These are phyloP conservation scores for Pontederia crassipes DNA, from an alignment of 176 grass and related monocot species.

Conservation along the genomic window DNA sequence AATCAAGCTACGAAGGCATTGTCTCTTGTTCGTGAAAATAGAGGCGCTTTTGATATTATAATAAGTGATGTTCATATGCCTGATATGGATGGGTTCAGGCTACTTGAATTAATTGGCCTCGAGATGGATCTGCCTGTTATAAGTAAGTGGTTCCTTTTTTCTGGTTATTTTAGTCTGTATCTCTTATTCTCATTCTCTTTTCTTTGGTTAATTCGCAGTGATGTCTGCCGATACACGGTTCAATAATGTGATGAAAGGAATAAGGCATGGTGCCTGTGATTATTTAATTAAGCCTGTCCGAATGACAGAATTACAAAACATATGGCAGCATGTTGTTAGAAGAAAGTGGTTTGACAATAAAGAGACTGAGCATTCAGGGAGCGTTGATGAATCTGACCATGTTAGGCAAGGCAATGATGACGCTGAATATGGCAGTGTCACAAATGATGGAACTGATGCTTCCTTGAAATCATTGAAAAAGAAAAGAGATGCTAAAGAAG, in stretches of 20 bases:
- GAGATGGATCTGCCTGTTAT: constrained; percentile 99
- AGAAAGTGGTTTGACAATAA: constrained; percentile 63
- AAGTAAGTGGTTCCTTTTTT: constrained; percentile 54
- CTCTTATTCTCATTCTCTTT: constrained; percentile 2
- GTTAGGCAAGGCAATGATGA: constrained; percentile 44
- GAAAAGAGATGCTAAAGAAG: constrained; percentile 80
- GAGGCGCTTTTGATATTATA: constrained; percentile 80
- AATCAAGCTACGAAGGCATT: constrained; percentile 66
- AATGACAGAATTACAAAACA: constrained; percentile 94
- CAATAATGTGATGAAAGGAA: constrained; percentile 94
- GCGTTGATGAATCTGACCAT: constrained; percentile 72
- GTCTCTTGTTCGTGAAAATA: constrained; percentile 78
- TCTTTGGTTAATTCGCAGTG: constrained; percentile 51
- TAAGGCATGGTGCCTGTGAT: constrained; percentile 95
- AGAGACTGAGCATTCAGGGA: constrained; percentile 82
- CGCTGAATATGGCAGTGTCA: constrained; percentile 63
- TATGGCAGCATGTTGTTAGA: constrained; percentile 97
- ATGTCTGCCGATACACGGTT: constrained; percentile 95
- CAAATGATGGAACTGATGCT: constrained; percentile 68
- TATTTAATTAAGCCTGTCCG: constrained; percentile 94
- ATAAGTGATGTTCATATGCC: constrained; percentile 99
- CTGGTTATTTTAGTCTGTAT: not conserved
- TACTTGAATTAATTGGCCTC: constrained; percentile 94
- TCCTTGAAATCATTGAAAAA: constrained; percentile 77
- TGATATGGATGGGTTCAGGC: constrained; percentile 89